These are phyloP conservation scores for Miscanthus lutarioriparius DNA, from an alignment of 176 grass and related monocot species.

Conservation along the genomic window DNA sequence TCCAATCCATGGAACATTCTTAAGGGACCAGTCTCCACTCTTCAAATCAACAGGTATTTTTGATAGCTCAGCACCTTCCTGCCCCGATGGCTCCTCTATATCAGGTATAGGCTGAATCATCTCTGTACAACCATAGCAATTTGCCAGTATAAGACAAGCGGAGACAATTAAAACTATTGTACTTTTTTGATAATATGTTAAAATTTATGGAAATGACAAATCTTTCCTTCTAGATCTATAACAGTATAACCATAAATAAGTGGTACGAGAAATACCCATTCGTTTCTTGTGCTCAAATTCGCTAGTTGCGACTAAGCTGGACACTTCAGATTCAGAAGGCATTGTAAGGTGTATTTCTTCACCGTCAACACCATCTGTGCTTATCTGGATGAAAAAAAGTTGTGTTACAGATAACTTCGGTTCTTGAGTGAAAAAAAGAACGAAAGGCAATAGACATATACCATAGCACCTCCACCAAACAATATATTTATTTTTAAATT, in stretches of 20 bases:
- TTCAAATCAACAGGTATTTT: too few species aligned
- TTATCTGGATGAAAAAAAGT: slow-evolving; percentile 52
- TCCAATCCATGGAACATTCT: too few species aligned
- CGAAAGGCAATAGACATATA: slow-evolving; percentile 28
- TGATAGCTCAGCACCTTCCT: too few species aligned
- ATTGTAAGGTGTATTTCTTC: slow-evolving; percentile 64
- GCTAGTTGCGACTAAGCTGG: slow-evolving; percentile 60
- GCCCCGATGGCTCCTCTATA: slow-evolving; percentile 39
- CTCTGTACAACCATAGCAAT: slow-evolving; percentile 49
- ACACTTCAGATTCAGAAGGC: slow-evolving; percentile 62
- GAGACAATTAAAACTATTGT: not conserved
- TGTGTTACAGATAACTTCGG: not conserved
- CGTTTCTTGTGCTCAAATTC: slow-evolving; percentile 53
- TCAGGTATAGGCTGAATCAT: slow-evolving; percentile 63
- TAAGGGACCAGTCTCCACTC: too few species aligned
- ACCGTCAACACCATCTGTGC: slow-evolving; percentile 74
- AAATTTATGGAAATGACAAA: not conserved
- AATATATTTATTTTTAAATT: slow-evolving; percentile 61
- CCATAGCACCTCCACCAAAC: slow-evolving; percentile 75
- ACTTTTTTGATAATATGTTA: not conserved
- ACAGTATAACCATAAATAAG: not conserved
- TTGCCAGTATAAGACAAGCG: not conserved
- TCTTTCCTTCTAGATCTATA: not conserved
- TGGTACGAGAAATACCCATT: slow-evolving; percentile 44
- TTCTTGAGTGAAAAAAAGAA: not conserved